Conservation (phyloP, 2,329 filamentous ascomycete genomes). For the Microdochium trichocladiopsis region DNA sequence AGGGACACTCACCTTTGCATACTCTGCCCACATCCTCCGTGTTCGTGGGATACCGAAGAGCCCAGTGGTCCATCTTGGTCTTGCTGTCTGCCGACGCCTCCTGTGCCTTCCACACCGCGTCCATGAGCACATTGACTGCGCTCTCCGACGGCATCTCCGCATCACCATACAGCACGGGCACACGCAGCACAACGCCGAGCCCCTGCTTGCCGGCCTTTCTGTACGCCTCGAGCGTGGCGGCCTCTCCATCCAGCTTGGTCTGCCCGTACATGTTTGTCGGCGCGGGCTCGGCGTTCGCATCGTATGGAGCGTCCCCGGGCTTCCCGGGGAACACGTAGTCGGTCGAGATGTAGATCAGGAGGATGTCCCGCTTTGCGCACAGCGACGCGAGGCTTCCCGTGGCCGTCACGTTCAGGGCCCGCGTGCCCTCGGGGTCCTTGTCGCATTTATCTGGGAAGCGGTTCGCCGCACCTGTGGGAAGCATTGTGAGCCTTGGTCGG, state of each 20-base stretch:
- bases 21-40: slow-evolving; percentile 81
- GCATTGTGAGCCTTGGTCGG: background rate
- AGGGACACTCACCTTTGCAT: slow-evolving; percentile 56
- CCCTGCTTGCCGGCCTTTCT: slow-evolving; percentile 38
- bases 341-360: slow-evolving; percentile 74
- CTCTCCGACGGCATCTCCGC: slow-evolving; percentile 66
- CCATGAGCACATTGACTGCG: slow-evolving; percentile 76
- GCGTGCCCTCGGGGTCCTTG: slow-evolving; percentile 67
- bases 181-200: slow-evolving; percentile 63
- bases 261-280: slow-evolving; percentile 72
- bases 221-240: slow-evolving; percentile 59
- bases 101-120: slow-evolving; percentile 68
- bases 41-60: slow-evolving; percentile 78
- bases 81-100: slow-evolving; percentile 49
- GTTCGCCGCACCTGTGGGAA: slow-evolving; percentile 66
- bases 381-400: slow-evolving; percentile 58
- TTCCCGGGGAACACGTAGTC: slow-evolving; percentile 74
- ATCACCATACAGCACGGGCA: slow-evolving; percentile 81
- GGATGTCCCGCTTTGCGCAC: slow-evolving; percentile 52
- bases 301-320: slow-evolving; percentile 79
- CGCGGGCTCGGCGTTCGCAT: slow-evolving; percentile 50
- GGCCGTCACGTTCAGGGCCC: slow-evolving; percentile 66
- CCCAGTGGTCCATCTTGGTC: slow-evolving; percentile 81
- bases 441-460: slow-evolving; percentile 83
- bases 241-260: slow-evolving; percentile 54